phyloP scores from a whole-genome alignment of 2,329 filamentous ascomycete species.

The Arachnopeziza araneosa region DNA sequence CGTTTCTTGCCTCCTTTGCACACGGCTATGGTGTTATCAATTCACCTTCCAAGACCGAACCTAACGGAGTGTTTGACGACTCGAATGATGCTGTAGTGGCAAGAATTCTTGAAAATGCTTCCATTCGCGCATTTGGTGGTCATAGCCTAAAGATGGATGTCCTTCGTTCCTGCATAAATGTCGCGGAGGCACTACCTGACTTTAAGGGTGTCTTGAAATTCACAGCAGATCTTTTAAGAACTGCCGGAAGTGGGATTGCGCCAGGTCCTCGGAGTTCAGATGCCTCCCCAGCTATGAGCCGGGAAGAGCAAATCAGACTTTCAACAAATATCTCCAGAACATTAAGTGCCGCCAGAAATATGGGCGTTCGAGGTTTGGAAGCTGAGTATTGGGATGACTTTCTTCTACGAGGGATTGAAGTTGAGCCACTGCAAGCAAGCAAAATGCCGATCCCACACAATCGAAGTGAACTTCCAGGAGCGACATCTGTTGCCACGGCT shows the following conservation, averaged over 20 bases:
- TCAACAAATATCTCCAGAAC: conserved; percentile 82
- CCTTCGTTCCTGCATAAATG: conserved; percentile 81
- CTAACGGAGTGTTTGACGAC: conserved; percentile 33
- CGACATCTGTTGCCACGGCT: conserved; percentile 34
- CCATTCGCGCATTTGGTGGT: conserved; percentile 67
- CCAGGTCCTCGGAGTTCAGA: conserved; percentile 64
- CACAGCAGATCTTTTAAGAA: conserved; percentile 76
- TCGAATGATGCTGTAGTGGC: conserved; percentile 48
- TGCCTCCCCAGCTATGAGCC: conserved; percentile 62
- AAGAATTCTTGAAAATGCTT: conserved; percentile 55
- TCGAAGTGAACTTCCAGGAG: conserved; percentile 42
- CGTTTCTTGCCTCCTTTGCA: conserved; percentile 55
- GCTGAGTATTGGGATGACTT: conserved; percentile 98
- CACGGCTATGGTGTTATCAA: conserved; percentile 58
- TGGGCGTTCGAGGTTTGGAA: conserved; percentile 64
- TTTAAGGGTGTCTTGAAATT: conserved; percentile 85
- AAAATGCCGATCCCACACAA: conserved; percentile 62
- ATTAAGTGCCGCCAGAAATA: conserved; percentile 65
- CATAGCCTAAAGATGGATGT: conserved; percentile 78
- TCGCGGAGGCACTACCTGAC: conserved; percentile 89
- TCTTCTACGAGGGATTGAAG: conserved; percentile 68
- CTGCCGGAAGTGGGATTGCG: conserved; percentile 74
- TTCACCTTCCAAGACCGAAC: conserved; percentile 8
- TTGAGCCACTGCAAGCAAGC: conserved; percentile 57
- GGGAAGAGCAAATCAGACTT: conserved; percentile 82